Percentiles rank a stretch among this genome's conserved stretches.
These are phyloP conservation scores for Galerina sulciceps DNA, from an alignment of 768 basidiomycete species.

Conservation along the genomic window DNA sequence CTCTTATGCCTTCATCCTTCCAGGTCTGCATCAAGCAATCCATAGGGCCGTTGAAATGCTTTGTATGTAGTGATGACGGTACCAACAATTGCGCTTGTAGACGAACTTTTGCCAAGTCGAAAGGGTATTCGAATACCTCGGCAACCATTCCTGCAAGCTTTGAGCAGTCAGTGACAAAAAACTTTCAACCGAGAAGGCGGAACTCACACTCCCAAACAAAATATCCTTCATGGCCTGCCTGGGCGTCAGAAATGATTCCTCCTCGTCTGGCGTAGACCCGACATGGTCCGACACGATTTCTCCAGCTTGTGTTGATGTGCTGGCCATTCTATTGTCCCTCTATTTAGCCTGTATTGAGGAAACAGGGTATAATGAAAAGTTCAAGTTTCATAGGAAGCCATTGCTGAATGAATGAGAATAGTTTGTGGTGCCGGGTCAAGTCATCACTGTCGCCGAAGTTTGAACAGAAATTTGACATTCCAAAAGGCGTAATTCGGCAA, in stretches of 20 bases:
- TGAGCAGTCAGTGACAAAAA: background rate
- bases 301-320: constrained; percentile 11
- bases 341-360: background rate
- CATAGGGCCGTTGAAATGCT: constrained; percentile 81
- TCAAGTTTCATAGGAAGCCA: background rate
- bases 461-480: constrained; percentile 6
- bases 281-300: constrained; percentile 18
- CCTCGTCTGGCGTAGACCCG: constrained; percentile 6
- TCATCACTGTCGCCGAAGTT: background rate
- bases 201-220: constrained; percentile 61
- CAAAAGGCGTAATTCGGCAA: background rate
- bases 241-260: constrained; percentile 16
- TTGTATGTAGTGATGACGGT: constrained; percentile 40
- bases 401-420: background rate
- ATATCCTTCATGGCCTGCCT: constrained; percentile 49
- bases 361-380: background rate
- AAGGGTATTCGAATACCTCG: constrained; percentile 88
- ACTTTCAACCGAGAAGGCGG: background rate
- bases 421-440: background rate
- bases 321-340: background rate
- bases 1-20: constrained; percentile 78
- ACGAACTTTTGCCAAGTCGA: constrained; percentile 94
- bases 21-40: constrained; percentile 88
- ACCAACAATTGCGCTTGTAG: constrained; percentile 90
- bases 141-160: constrained; percentile 87